These are phyloP conservation scores for Exophiala phaeomuriformis DNA, from an alignment of 2,329 filamentous ascomycete species.

Conservation along the genomic window DNA sequence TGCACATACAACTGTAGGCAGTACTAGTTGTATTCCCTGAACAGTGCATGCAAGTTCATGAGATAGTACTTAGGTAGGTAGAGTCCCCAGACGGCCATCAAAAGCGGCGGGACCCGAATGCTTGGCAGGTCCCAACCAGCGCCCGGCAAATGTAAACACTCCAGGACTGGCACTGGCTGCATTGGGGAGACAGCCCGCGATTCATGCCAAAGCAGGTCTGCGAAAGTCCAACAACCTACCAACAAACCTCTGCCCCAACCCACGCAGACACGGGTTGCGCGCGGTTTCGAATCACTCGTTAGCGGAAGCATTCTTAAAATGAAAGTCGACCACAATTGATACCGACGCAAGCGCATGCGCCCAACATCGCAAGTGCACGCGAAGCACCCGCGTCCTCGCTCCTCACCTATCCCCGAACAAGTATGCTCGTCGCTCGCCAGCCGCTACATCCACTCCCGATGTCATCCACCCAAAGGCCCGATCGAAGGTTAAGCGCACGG, in stretches of 20 bases:
- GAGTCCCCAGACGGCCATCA: neutral
- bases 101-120: neutral
- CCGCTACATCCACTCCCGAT: conserved; percentile 30
- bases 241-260: neutral
- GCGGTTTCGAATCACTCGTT: conserved; percentile 5
- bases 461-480: conserved; percentile 27
- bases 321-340: conserved; percentile 4
- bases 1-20: too few relatives aligned
- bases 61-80: too few relatives aligned
- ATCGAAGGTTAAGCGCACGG: conserved; percentile 31
- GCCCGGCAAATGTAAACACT: neutral
- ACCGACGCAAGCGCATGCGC: conserved; percentile 9
- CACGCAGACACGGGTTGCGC: neutral
- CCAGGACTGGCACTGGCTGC: neutral
- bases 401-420: conserved; percentile 26
- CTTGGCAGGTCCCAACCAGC: neutral
- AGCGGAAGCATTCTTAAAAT: conserved; percentile 12
- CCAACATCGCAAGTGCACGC: conserved; percentile 8
- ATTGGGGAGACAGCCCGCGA: neutral
- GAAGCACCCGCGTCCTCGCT: conserved; percentile 7
- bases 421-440: conserved; percentile 30
- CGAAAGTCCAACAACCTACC: neutral
- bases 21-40: too few relatives aligned
- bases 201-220: neutral
- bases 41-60: too few relatives aligned